Conservation (phyloP, 2,329 filamentous ascomycete genomes). For the Aspergillus latus region DNA sequence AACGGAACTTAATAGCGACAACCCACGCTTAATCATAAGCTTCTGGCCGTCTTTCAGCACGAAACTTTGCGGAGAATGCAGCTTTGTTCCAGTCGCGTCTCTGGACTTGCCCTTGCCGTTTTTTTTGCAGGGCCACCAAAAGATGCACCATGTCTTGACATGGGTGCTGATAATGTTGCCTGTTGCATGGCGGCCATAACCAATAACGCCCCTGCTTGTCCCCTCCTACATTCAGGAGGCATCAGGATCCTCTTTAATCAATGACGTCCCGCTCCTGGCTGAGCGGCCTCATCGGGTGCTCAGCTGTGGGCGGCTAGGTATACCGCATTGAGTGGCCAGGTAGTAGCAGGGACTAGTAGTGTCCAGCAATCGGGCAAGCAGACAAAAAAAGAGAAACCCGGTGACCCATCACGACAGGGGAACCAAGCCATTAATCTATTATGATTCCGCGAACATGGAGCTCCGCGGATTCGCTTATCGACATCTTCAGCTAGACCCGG, state of each 20-base stretch:
- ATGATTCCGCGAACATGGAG: conserved; percentile 1
- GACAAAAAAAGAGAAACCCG: background rate
- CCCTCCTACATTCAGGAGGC: background rate
- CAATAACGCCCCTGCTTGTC: background rate
- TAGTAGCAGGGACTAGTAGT: background rate
- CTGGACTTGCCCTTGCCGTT: background rate
- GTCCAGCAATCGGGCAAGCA: background rate
- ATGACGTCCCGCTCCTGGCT: background rate
- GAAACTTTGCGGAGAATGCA: background rate
- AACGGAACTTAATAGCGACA: background rate
- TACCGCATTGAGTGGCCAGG: no score
- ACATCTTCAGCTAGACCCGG: background rate
- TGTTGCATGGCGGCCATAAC: background rate
- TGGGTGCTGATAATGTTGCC: no score
- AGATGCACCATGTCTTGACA: background rate
- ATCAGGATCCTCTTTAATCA: background rate
- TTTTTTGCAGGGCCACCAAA: conserved; percentile 2
- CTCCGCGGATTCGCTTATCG: conserved; percentile 9
- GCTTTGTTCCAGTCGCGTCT: background rate
- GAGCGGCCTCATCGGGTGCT: background rate
- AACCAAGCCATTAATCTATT: conserved; percentile 5
- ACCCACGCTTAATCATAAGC: no score
- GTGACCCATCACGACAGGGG: background rate
- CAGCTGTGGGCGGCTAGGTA: background rate
- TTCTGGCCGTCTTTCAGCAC: background rate